A percentile compares a stretch with the other conserved stretches of the same genome.
Conservation (phyloP, 164 flowering plant genomes). For the Cinnamomum chago region DNA sequence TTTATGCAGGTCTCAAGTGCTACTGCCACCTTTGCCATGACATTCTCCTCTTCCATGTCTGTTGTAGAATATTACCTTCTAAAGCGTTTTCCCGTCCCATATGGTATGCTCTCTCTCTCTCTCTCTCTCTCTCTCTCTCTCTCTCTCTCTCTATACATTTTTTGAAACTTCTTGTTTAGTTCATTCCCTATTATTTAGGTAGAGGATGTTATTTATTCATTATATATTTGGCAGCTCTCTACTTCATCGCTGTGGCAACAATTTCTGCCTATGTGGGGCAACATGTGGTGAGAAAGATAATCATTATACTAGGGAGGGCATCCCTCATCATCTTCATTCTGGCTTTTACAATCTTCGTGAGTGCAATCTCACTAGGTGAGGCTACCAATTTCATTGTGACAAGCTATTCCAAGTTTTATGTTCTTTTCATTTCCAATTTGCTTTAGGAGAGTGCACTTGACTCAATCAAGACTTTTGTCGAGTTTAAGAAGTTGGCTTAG, state of each 20-base stretch:
- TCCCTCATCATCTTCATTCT: conserved; percentile 91
- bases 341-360: conserved; percentile 75
- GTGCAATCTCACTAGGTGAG: conserved; percentile 87
- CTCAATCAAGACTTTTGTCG: too few relatives aligned
- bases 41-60: conserved; percentile 97
- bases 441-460: background rate
- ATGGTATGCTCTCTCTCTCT: conserved; percentile 37
- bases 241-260: conserved; percentile 72
- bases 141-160: background rate
- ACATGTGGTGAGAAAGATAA: conserved; percentile 69
- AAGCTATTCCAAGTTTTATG: background rate
- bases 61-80: conserved; percentile 92
- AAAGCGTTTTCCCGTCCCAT: conserved; percentile 92
- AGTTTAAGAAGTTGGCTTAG: too few relatives aligned
- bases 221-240: conserved; percentile 53
- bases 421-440: background rate
- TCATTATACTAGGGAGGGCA: conserved; percentile 72
- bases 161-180: too few relatives aligned
- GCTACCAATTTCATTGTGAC: background rate
- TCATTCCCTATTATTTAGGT: background rate
- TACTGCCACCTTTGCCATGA: conserved; percentile 97
- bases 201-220: background rate
- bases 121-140: background rate
- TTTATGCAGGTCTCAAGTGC: conserved; percentile 88
- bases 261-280: conserved; percentile 92